These are phyloP conservation scores for Leptomonas seymouri DNA, from an alignment of 208 protist genomes.

Conservation along the genomic window DNA sequence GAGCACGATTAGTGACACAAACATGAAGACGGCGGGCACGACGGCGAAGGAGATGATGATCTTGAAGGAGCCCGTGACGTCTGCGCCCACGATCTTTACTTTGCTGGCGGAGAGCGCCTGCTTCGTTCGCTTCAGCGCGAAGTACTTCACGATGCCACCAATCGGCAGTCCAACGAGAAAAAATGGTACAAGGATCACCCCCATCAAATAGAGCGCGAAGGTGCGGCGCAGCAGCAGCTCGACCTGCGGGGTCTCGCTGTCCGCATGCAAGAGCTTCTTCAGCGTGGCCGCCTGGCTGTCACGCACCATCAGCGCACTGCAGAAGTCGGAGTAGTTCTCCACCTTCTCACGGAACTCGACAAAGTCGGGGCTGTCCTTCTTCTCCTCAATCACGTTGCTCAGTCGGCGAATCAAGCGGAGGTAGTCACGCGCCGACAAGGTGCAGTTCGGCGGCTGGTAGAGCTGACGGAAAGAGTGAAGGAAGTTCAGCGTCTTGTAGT, in stretches of 20 bases:
- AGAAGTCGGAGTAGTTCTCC: slow-evolving; percentile 85
- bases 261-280: slow-evolving; percentile 58
- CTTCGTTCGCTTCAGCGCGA: slow-evolving; percentile 51
- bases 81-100: slow-evolving; percentile 90
- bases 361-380: slow-evolving; percentile 67
- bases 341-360: slow-evolving; percentile 75
- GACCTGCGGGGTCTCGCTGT: slow-evolving; percentile 56
- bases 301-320: slow-evolving; percentile 76
- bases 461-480: slow-evolving; percentile 90
- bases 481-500: slow-evolving; percentile 90
- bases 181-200: slow-evolving; percentile 83
- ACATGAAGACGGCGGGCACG: slow-evolving; percentile 60
- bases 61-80: slow-evolving; percentile 93
- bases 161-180: slow-evolving; percentile 81
- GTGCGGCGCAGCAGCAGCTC: slow-evolving; percentile 69
- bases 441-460: slow-evolving; percentile 86
- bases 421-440: slow-evolving; percentile 76
- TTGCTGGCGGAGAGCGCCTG: slow-evolving; percentile 79
- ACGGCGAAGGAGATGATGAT: slow-evolving; percentile 70
- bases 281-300: slow-evolving; percentile 89
- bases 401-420: slow-evolving; percentile 87
- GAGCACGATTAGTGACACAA: slow-evolving; percentile 65
- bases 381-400: slow-evolving; percentile 66
- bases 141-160: slow-evolving; percentile 60
- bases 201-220: slow-evolving; percentile 82